These are phyloP conservation scores for Spatholobus suberectus DNA, from an alignment of 306 rosid genomes.

Conservation along the genomic window DNA sequence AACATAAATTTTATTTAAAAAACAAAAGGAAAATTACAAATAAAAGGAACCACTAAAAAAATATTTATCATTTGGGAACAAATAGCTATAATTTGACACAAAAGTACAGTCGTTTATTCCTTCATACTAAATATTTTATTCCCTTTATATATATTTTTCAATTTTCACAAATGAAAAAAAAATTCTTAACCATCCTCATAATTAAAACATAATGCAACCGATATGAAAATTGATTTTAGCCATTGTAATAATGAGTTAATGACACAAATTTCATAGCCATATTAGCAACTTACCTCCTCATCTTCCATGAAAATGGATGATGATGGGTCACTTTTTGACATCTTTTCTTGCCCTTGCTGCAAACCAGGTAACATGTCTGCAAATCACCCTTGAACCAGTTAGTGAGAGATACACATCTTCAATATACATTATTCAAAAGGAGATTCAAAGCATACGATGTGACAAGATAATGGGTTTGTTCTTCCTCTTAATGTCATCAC, in stretches of 20 bases:
- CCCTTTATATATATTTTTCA: not conserved
- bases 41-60: not conserved
- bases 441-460: constrained; percentile 64
- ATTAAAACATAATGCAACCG: not conserved
- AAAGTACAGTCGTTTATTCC: not conserved
- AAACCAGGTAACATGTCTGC: constrained; percentile 92
- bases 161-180: not conserved
- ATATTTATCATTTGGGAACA: not conserved
- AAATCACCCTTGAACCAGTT: constrained; percentile 38
- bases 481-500: constrained; percentile 86
- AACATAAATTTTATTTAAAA: not conserved
- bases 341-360: constrained; percentile 87
- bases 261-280: constrained; percentile 16
- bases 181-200: not conserved
- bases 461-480: constrained; percentile 90
- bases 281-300: constrained; percentile 71
- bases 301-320: constrained; percentile 94
- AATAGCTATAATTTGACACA: not conserved
- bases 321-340: constrained; percentile 87
- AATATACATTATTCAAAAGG: constrained; percentile 1
- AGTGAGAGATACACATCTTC: constrained; percentile 32
- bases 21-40: not conserved
- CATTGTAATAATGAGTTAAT: not conserved
- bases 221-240: not conserved
- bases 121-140: not conserved